Percentiles rank a stretch among this genome's conserved stretches.
Evolutionary conservation across 2,329 filamentous ascomycete genomes (phyloP).

Genomic region (Hypoxylon sp.): DNA sequence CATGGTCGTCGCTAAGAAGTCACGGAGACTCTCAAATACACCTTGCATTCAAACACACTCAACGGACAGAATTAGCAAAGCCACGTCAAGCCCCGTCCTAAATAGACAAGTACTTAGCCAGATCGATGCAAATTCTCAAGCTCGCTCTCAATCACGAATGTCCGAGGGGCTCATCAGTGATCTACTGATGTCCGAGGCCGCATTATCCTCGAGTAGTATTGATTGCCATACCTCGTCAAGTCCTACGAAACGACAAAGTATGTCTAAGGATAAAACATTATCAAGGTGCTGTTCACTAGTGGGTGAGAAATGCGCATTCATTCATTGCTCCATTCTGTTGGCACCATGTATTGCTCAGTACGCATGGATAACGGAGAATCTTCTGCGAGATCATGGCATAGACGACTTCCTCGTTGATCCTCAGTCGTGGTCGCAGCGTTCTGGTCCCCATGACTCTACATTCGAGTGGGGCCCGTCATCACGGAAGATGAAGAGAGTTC

Average conservation of each 20-base stretch:
- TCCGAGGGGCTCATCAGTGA: neutral
- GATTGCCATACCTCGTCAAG: neutral
- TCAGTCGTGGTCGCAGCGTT: constrained; percentile 51
- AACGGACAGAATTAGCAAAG: neutral
- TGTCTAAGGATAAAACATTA: neutral
- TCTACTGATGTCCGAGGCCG: neutral
- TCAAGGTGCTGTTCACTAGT: constrained; percentile 51
- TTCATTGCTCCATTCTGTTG: constrained; percentile 56
- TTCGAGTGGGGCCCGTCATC: constrained; percentile 16
- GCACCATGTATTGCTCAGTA: constrained; percentile 57
- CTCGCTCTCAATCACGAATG: neutral
- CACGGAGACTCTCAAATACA: constrained; percentile 18
- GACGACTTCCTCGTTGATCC: constrained; percentile 52
- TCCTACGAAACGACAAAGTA: neutral
- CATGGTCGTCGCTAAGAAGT: constrained; percentile 16
- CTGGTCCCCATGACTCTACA: neutral
- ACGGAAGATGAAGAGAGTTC: constrained; percentile 15
- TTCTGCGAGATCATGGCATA: constrained; percentile 60
- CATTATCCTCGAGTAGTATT: neutral
- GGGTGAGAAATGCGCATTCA: constrained; percentile 55
- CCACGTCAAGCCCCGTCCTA: neutral
- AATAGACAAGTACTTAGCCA: constrained; percentile 38
- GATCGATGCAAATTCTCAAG: constrained; percentile 33
- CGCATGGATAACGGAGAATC: constrained; percentile 53
- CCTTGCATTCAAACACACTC: constrained; percentile 3